Conservation (phyloP, 2,329 filamentous ascomycete species). For the Hypoxylon sp. region DNA sequence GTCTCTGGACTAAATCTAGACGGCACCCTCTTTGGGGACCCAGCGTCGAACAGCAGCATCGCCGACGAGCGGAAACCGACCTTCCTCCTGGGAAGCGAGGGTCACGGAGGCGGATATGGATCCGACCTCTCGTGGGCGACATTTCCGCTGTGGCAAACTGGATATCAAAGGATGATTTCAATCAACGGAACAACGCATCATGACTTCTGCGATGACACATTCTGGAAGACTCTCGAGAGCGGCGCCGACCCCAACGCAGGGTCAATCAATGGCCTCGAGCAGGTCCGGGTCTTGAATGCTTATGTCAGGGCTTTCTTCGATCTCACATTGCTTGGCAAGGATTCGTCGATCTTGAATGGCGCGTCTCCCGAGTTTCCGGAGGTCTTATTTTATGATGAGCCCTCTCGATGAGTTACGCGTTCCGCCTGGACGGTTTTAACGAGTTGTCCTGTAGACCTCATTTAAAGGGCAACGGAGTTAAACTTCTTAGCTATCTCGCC, state of each 20-base stretch:
- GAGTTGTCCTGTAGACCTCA: too few species aligned
- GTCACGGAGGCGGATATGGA: slow-evolving; percentile 24
- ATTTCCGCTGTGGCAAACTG: slow-evolving; percentile 45
- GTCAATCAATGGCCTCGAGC: slow-evolving; percentile 15
- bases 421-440: neutral
- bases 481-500: too few species aligned
- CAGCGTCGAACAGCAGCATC: slow-evolving; percentile 25
- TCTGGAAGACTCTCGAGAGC: slow-evolving; percentile 41
- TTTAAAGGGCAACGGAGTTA: too few species aligned
- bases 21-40: slow-evolving; percentile 37
- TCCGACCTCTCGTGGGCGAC: slow-evolving; percentile 41
- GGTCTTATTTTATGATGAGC: slow-evolving; percentile 13
- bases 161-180: slow-evolving; percentile 39
- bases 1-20: slow-evolving; percentile 48
- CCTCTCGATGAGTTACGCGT: neutral
- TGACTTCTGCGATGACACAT: slow-evolving; percentile 48
- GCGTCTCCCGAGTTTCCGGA: slow-evolving; percentile 35
- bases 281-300: slow-evolving; percentile 25
- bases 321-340: slow-evolving; percentile 32
- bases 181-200: slow-evolving; percentile 44
- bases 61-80: slow-evolving; percentile 46
- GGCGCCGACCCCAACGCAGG: slow-evolving; percentile 9
- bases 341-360: slow-evolving; percentile 34
- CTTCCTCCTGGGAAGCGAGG: slow-evolving; percentile 43
- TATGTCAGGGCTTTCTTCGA: slow-evolving; percentile 44